Evolutionary conservation across 805 yeast genomes (phyloP).

Genomic region (Yarrowia yakushimensis): DNA sequence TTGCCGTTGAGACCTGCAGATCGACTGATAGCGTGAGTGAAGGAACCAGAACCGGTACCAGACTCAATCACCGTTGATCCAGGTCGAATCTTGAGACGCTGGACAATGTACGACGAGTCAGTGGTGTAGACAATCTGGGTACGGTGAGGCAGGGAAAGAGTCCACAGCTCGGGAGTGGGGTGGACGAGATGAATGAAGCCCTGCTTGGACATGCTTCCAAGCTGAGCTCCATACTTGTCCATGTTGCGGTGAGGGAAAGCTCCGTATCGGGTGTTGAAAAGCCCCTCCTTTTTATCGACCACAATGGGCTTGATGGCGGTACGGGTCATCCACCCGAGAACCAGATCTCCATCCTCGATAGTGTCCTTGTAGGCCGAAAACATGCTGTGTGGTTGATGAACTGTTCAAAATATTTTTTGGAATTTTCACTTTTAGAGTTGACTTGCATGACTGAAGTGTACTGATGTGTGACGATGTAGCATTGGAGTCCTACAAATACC

Average conservation of each 20-base stretch:
- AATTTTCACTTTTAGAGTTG: background rate
- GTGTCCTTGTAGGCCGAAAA: constrained; percentile 58
- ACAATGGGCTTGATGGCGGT: constrained; percentile 71
- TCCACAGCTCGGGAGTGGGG: constrained; percentile 96
- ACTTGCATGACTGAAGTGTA: background rate
- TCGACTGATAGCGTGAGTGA: constrained; percentile 88
- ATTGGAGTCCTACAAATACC: too few relatives aligned
- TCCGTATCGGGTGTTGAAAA: constrained; percentile 82
- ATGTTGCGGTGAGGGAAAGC: constrained; percentile 78
- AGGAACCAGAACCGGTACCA: constrained; percentile 96
- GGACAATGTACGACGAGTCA: constrained; percentile 87
- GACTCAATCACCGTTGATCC: constrained; percentile 88
- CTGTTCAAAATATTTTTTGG: background rate
- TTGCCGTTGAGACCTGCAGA: constrained; percentile 60
- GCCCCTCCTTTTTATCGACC: constrained; percentile 53
- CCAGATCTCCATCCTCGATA: constrained; percentile 85
- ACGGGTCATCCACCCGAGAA: constrained; percentile 80
- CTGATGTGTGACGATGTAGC: background rate
- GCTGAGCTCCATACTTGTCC: constrained; percentile 83
- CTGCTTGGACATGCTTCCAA: constrained; percentile 58
- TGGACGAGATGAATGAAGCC: constrained; percentile 85
- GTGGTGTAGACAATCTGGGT: constrained; percentile 97
- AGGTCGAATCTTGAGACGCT: constrained; percentile 67
- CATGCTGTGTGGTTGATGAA: constrained; percentile 38
- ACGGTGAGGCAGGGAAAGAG: constrained; percentile 90